Percentiles rank a stretch among this genome's conserved stretches.
Conservation (phyloP, 75 land plant species). For the Cryptomeria japonica region DNA sequence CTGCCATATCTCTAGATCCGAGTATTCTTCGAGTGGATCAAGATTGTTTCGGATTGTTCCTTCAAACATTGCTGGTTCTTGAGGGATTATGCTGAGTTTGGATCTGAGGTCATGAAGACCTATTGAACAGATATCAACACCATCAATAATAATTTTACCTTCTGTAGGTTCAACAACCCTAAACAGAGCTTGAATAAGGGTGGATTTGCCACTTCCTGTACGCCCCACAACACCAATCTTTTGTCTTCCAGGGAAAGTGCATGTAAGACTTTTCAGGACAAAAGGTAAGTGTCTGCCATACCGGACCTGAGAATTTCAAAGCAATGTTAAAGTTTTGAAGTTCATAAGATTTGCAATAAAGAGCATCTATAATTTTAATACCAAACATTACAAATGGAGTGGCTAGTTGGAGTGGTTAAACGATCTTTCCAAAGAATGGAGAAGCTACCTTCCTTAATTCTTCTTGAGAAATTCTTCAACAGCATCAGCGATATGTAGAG, state of each 20-base stretch:
- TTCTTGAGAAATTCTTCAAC: not conserved
- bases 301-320: conserved; percentile 60
- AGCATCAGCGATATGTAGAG: not conserved
- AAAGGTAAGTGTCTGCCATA: conserved; percentile 80
- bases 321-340: not conserved
- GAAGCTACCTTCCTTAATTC: not conserved
- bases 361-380: not conserved
- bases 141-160: conserved; percentile 83
- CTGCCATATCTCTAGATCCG: conserved; percentile 80
- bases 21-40: conserved; percentile 71
- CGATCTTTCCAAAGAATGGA: not conserved
- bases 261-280: conserved; percentile 72
- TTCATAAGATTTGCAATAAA: not conserved
- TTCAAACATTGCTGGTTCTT: conserved; percentile 93
- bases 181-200: conserved; percentile 91
- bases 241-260: conserved; percentile 81
- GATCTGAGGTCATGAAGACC: conserved; percentile 87
- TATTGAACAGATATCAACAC: conserved; percentile 69
- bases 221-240: conserved; percentile 95
- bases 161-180: conserved; percentile 84
- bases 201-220: conserved; percentile 97
- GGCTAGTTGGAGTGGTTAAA: not conserved
- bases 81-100: conserved; percentile 89
- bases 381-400: not conserved
- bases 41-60: conserved; percentile 86